These are phyloP conservation scores for Leptodontidium sp. DNA, from an alignment of 2,329 filamentous ascomycete species.

Conservation along the genomic window DNA sequence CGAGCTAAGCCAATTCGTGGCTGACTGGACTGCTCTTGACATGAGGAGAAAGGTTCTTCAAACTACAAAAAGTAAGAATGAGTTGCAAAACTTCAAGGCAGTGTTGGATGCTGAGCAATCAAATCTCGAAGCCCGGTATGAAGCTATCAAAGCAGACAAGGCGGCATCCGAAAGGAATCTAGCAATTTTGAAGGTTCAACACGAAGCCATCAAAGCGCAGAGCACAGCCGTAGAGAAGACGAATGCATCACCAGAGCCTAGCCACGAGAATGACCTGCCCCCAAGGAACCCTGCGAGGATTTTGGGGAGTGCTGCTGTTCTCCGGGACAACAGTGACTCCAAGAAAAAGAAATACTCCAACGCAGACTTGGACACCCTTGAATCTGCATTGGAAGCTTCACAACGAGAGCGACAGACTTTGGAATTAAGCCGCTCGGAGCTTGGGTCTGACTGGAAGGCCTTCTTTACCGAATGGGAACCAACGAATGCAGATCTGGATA, in stretches of 20 bases:
- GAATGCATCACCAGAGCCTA: not conserved
- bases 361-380: not conserved
- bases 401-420: not conserved
- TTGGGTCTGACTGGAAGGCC: not conserved
- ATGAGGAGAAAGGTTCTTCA: conserved; percentile 4
- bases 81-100: conserved; percentile 16
- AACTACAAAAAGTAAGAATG: conserved; percentile 2
- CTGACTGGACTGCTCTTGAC: conserved; percentile 8
- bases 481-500: not conserved
- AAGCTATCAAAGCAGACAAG: not conserved
- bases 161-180: conserved; percentile 3
- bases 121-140: conserved; percentile 2
- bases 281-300: not conserved
- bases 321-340: not conserved
- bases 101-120: conserved; percentile 14
- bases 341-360: not conserved
- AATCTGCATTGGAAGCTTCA: not conserved
- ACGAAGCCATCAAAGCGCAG: not conserved
- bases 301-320: not conserved
- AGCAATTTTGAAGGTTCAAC: not conserved
- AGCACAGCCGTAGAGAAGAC: not conserved
- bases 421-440: not conserved
- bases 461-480: not conserved
- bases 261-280: not conserved
- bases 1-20: not conserved